These are phyloP conservation scores for Adiantum capillusveneris DNA, from an alignment of 75 land plant species.

Conservation along the genomic window DNA sequence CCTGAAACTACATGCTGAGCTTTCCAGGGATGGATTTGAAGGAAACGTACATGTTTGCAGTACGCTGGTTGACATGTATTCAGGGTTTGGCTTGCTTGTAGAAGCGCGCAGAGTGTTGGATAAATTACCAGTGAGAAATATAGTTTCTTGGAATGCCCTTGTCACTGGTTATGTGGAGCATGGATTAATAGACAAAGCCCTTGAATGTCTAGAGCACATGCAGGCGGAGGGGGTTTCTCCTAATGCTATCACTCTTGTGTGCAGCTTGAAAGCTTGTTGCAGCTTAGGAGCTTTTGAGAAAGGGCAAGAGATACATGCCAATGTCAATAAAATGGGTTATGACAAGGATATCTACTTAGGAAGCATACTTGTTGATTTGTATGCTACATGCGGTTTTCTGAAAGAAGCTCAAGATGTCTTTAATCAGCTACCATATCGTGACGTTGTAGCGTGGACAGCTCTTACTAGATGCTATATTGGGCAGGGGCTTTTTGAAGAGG, in stretches of 20 bases:
- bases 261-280: constrained; percentile 32
- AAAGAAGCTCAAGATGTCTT: constrained; percentile 10
- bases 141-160: constrained; percentile 15
- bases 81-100: constrained; percentile 7
- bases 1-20: constrained; percentile 51
- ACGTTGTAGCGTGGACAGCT: constrained; percentile 16
- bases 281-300: constrained; percentile 31
- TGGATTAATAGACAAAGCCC: constrained; percentile 6
- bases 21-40: constrained; percentile 5
- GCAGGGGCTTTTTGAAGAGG: constrained; percentile 5
- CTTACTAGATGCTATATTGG: constrained; percentile 14
- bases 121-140: neutral
- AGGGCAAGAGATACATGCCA: constrained; percentile 57
- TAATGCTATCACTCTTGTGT: constrained; percentile 12
- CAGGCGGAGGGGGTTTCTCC: constrained; percentile 13
- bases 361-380: constrained; percentile 7
- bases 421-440: constrained; percentile 1
- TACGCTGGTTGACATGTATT: constrained; percentile 14
- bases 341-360: neutral
- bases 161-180: constrained; percentile 8
- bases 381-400: constrained; percentile 13
- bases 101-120: constrained; percentile 12
- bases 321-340: constrained; percentile 9
- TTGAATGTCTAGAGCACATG: constrained; percentile 10
- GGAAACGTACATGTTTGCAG: neutral